These are phyloP conservation scores for Aspergillus viridinutans DNA, from an alignment of 2,329 filamentous ascomycete genomes.

Conservation along the genomic window DNA sequence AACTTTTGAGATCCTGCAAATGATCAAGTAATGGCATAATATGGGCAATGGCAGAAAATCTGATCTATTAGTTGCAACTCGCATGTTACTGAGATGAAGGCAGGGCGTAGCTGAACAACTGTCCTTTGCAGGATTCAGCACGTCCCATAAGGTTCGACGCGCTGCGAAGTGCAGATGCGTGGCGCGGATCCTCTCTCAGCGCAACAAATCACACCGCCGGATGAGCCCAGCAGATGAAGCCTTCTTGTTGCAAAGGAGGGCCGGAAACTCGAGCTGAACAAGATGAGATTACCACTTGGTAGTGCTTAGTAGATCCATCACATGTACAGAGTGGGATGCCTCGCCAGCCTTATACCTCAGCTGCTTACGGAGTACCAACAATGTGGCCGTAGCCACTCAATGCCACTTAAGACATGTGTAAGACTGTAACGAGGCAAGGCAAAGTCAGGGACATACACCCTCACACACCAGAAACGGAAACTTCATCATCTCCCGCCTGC, in stretches of 20 bases:
- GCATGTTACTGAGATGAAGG: background rate
- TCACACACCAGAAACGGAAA: constrained; percentile 44
- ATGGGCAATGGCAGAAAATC: background rate
- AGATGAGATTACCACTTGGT: background rate
- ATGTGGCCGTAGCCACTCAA: too few species aligned
- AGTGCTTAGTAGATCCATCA: background rate
- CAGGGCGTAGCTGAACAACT: background rate
- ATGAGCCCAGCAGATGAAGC: background rate
- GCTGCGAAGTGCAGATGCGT: background rate
- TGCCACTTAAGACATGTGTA: too few species aligned
- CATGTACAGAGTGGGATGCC: background rate
- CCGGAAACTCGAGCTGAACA: background rate
- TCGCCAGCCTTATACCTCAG: background rate
- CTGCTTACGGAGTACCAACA: background rate
- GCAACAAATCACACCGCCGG: background rate
- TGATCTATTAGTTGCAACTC: background rate
- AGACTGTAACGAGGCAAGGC: too few species aligned
- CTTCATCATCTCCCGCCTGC: constrained; percentile 31
- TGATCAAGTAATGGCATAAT: background rate
- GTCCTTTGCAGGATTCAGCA: too few species aligned
- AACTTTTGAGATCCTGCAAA: background rate
- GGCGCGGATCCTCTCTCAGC: background rate
- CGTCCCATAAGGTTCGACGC: background rate
- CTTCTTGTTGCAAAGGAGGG: background rate
- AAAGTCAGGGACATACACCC: constrained; percentile 19